Evolutionary conservation across 169 alveolate species (phyloP), one percentile per base, ranked within the genome.

Genomic region (Plasmodium fragile): DNA sequence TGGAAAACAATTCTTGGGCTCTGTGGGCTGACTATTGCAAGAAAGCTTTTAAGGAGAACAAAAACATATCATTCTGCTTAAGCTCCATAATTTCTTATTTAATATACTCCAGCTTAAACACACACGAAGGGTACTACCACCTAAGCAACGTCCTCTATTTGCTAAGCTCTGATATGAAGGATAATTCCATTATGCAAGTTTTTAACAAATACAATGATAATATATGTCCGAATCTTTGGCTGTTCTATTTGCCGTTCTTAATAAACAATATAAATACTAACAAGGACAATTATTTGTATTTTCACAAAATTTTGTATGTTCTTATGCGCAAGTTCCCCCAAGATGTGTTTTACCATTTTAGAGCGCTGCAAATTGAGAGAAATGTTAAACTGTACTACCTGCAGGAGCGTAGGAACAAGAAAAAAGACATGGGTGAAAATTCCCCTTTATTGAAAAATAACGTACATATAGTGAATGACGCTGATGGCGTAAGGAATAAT

Each of bases 31-130:
- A 91, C 18, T 91, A 91, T 36, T 91, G 94, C 53, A 73, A 81
- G 25, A 80, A 91, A 73, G 52, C 73, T 8, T 91, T 81, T 71
- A 91, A 81, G 41, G 84, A 91, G 49, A 80, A 71, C 28, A 22
- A 81, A 70, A 81, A 91, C 39, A 34, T 22, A 11, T n/a, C 92
- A 25, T 81, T 91, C 73, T 49, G 92, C 30, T 8, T 91, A 52
- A 91, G 94, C 39, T 45, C 94, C 7, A 5, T 91, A 70, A 91
- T 91, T 65, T 91, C 92, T 13, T 91, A 81, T 91, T 81, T 91
- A 43, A 91, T 91, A 13, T 81, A 91, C 41, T 91, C 75, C 25
- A 81, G 94, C 73, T 34, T 91, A 71, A 81, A 91, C 71, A 79
- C 32, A 4, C 36, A 49, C 49, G 73, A 91, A 53, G 92, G 85